A percentile compares a stretch with the other conserved stretches of the same genome.
Evolutionary conservation across 2,329 filamentous ascomycete species (phyloP).

Genomic region (Colletotrichum sp.): DNA sequence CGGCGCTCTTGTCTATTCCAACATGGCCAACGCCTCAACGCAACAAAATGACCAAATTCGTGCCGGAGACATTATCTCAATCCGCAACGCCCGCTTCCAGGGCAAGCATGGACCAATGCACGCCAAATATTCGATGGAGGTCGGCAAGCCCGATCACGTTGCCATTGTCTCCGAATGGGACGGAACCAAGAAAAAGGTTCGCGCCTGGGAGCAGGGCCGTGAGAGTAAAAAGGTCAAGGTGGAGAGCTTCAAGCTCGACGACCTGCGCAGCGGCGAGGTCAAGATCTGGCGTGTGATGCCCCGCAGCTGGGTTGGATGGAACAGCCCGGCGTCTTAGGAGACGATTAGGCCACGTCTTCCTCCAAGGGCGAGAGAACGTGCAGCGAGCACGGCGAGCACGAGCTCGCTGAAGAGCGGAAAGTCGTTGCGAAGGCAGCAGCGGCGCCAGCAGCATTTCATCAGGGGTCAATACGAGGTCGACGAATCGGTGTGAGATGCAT

Average conservation of each 20-base stretch:
- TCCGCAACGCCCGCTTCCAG: slow-evolving; percentile 93
- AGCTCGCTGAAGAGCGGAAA: background rate
- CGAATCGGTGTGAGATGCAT: slow-evolving; percentile 10
- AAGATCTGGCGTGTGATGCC: slow-evolving; percentile 98
- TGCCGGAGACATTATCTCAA: slow-evolving; percentile 87
- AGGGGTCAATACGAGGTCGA: background rate
- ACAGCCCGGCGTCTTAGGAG: slow-evolving; percentile 58
- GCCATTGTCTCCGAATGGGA: slow-evolving; percentile 96
- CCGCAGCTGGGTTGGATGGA: slow-evolving; percentile 91
- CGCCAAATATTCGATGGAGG: slow-evolving; percentile 87
- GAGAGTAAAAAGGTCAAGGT: slow-evolving; percentile 93
- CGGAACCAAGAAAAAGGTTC: slow-evolving; percentile 96
- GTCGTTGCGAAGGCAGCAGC: background rate
- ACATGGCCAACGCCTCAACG: slow-evolving; percentile 91
- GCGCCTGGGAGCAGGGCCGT: slow-evolving; percentile 92
- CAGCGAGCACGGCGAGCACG: background rate
- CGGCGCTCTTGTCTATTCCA: slow-evolving; percentile 91
- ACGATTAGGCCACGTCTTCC: slow-evolving; percentile 10
- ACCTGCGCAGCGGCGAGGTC: slow-evolving; percentile 91
- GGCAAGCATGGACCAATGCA: slow-evolving; percentile 96
- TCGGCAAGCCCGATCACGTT: slow-evolving; percentile 89
- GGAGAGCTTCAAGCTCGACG: slow-evolving; percentile 93
- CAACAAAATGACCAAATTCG: slow-evolving; percentile 93
- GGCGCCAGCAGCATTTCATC: background rate
- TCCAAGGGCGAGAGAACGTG: background rate